Evolutionary conservation across 208 protist species (phyloP), one percentile per base, ranked within the genome.

Genomic region (Acanthamoeba royreba): DNA sequence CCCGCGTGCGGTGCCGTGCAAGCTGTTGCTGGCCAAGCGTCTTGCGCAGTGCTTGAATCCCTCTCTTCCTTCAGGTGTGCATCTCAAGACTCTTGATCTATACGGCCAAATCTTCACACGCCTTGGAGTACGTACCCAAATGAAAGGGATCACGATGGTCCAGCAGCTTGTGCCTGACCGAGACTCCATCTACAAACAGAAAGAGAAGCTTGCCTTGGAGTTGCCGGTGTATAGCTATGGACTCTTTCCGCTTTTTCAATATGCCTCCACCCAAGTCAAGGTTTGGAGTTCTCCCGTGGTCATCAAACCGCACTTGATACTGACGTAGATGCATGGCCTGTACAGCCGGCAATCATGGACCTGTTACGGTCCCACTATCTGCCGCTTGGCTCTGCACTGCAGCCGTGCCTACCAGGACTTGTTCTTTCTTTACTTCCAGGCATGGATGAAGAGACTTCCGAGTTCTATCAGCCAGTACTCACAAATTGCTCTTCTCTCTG

Each of bases 1-100:
- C 7, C 72, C 31, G 5, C n/a, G 31, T 31, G 35, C n/a, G 4
- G 90, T 95, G 35, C 96, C 96, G 63, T 31, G 45, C 15, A 97
- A 97, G 83, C 40, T 96, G 33, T 69, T 92, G 17, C n/a, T 97
- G 13, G 53, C 69, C 17, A 97, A 97, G 77, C 31, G 96, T 55
- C 53, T 97, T 28, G 72, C 95, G 25, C 96, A 97, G 93, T 97
- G 96, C 90, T 35, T 97, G 19, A 97, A 97, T 85, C 77, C 95
- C 0, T 49, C 93, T 58, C 83, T 97, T 42, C 96, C 96, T 31
- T 90, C 58, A 83, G 96, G 96, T 19, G 95, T 97, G 31, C 96
- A 97, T 66, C 46, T 93, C 5, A 97, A 97, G 63, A 52, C 95
- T 47, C 61, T 97, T 4, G 96, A 97, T 35, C 69, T 93, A 11